These are phyloP conservation scores for Cornus suecica DNA, from an alignment of 148 eudicot genomes.

Conservation along the genomic window DNA sequence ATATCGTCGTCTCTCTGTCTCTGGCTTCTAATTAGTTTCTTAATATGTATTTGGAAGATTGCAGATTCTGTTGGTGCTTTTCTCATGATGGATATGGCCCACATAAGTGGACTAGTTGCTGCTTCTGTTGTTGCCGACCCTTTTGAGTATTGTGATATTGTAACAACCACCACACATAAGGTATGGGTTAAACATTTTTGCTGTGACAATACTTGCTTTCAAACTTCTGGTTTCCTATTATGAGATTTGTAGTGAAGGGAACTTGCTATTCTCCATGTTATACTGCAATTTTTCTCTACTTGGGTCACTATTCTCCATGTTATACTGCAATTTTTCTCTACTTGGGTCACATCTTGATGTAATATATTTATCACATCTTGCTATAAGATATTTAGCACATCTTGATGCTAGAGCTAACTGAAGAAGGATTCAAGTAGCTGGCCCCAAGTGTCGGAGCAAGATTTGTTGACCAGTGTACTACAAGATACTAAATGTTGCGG, in stretches of 20 bases:
- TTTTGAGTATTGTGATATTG: slow-evolving; percentile 84
- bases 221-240: background rate
- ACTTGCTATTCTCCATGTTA: background rate
- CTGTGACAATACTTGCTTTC: background rate
- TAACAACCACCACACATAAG: slow-evolving; percentile 97
- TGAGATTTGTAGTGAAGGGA: background rate
- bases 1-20: background rate
- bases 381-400: background rate
- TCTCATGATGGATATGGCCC: slow-evolving; percentile 98
- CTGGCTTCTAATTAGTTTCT: background rate
- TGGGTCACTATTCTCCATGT: no score
- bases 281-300: background rate
- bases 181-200: slow-evolving; percentile 22
- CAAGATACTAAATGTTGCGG: no score
- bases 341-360: no score
- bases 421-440: background rate
- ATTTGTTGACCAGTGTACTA: background rate
- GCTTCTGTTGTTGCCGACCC: slow-evolving; percentile 88
- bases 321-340: no score
- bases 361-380: background rate
- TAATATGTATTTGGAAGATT: slow-evolving; percentile 42
- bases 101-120: slow-evolving; percentile 95
- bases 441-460: background rate
- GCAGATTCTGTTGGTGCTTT: slow-evolving; percentile 90
- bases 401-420: background rate